Percentiles rank a stretch among this genome's conserved stretches.
These are phyloP conservation scores for Nicotiana tomentosiformis DNA, from an alignment of 257 asterid species.

Conservation along the genomic window DNA sequence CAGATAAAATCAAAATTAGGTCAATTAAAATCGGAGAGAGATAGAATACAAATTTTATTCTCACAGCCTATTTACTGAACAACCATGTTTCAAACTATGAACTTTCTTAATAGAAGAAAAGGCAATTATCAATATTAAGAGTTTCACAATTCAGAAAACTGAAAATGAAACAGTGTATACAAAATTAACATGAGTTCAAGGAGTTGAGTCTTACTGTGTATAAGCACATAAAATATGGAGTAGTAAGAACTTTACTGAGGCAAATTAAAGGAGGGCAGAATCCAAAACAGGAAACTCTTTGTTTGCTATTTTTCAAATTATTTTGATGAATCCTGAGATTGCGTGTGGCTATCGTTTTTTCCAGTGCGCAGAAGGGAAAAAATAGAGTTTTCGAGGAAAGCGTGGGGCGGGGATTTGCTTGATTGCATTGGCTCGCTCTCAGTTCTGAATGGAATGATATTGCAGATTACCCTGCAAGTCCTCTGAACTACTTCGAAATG, in stretches of 20 bases:
- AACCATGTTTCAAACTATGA: background rate
- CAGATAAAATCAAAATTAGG: background rate
- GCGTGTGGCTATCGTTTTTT: background rate
- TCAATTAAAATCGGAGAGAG: background rate
- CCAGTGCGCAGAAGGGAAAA: background rate
- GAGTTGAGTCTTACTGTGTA: background rate
- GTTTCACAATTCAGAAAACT: background rate
- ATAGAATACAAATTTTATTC: background rate
- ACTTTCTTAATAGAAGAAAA: background rate
- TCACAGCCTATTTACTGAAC: background rate
- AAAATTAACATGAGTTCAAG: slow-evolving; percentile 2
- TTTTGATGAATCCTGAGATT: background rate
- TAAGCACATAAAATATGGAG: slow-evolving; percentile 2
- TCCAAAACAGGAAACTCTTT: background rate
- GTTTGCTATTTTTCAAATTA: background rate
- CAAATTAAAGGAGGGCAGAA: background rate
- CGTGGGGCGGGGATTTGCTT: background rate
- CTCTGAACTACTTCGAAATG: no score
- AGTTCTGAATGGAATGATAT: background rate
- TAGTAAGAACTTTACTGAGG: background rate
- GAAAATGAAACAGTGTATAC: background rate
- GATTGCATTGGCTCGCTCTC: background rate
- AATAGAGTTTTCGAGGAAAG: background rate
- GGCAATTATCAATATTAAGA: background rate
- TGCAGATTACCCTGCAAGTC: background rate